These are phyloP conservation scores for Pisolithus albus DNA, from an alignment of 768 basidiomycete species.

Conservation along the genomic window DNA sequence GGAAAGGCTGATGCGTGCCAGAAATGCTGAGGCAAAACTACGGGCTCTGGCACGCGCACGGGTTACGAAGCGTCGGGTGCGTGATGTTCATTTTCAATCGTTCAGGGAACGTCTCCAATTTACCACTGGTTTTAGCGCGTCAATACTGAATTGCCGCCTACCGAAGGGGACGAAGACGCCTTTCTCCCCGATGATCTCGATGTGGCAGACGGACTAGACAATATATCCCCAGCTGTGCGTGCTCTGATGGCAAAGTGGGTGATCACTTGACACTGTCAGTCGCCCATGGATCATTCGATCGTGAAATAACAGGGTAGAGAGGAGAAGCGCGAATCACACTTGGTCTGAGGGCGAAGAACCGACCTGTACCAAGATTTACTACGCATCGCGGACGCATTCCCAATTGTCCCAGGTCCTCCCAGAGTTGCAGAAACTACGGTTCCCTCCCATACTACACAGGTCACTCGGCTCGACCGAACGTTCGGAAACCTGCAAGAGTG, in stretches of 20 bases:
- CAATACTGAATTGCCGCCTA: slow-evolving; percentile 8
- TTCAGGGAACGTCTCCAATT: slow-evolving; percentile 2
- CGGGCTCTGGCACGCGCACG: slow-evolving; percentile 47
- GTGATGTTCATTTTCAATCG: slow-evolving; percentile 10
- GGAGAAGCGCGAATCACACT: slow-evolving; percentile 3
- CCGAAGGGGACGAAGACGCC: slow-evolving; percentile 49
- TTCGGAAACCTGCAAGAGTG: neutral
- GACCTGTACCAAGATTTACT: slow-evolving; percentile 79
- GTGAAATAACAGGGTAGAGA: slow-evolving; percentile 13
- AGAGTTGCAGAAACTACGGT: slow-evolving; percentile 69
- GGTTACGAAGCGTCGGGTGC: slow-evolving; percentile 56
- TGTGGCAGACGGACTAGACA: slow-evolving; percentile 33
- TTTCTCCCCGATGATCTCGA: slow-evolving; percentile 62
- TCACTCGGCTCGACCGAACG: slow-evolving; percentile 6
- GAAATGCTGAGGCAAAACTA: slow-evolving; percentile 55
- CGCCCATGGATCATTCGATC: neutral
- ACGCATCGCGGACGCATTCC: slow-evolving; percentile 93
- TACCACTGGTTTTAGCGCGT: slow-evolving; percentile 17
- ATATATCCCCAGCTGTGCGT: slow-evolving; percentile 71
- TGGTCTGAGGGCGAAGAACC: slow-evolving; percentile 35
- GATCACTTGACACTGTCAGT: neutral
- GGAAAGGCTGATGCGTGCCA: slow-evolving; percentile 49
- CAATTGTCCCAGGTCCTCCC: slow-evolving; percentile 88
- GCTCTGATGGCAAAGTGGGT: slow-evolving; percentile 74
- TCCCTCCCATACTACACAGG: slow-evolving; percentile 30